phyloP scores from a whole-genome alignment of 1,139 yeast species.

The Pichia sp. region DNA sequence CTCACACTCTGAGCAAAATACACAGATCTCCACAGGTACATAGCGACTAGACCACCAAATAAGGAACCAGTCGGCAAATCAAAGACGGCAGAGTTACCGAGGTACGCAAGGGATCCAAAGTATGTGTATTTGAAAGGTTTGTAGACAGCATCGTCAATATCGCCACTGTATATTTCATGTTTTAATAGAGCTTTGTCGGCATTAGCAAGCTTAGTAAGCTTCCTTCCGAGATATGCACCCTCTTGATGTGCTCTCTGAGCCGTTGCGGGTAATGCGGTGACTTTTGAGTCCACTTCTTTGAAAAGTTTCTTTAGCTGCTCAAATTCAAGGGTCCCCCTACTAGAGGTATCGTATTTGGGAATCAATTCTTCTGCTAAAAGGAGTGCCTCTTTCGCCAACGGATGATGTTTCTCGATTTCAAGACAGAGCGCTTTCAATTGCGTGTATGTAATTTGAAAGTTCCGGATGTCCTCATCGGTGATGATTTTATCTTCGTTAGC shows the following conservation, averaged over 20 bases:
- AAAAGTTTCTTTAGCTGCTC: slow-evolving; percentile 42
- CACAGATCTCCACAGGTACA: slow-evolving; percentile 62
- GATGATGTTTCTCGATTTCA: slow-evolving; percentile 43
- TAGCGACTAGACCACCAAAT: slow-evolving; percentile 54
- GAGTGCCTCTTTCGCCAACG: slow-evolving; percentile 52
- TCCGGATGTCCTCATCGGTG: slow-evolving; percentile 37
- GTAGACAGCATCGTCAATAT: slow-evolving; percentile 45
- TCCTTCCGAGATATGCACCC: slow-evolving; percentile 52
- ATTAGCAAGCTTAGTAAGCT: slow-evolving; percentile 42
- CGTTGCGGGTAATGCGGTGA: slow-evolving; percentile 60
- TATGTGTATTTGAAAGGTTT: slow-evolving; percentile 53
- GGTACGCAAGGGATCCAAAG: slow-evolving; percentile 55
- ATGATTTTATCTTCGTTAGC: slow-evolving; percentile 24
- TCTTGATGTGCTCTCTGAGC: slow-evolving; percentile 66
- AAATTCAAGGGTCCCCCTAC: slow-evolving; percentile 41
- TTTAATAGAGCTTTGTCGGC: slow-evolving; percentile 32
- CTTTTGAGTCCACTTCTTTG: slow-evolving; percentile 48
- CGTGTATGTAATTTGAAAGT: slow-evolving; percentile 35
- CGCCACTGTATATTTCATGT: slow-evolving; percentile 39
- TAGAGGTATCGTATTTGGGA: slow-evolving; percentile 40
- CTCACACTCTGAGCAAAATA: slow-evolving; percentile 60
- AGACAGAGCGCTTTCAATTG: slow-evolving; percentile 40
- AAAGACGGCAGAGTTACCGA: slow-evolving; percentile 60
- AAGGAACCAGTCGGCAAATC: slow-evolving; percentile 47
- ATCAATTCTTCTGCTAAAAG: slow-evolving; percentile 41